phyloP scores from a whole-genome alignment of 345 rosid species.

The Brassica cretica region DNA sequence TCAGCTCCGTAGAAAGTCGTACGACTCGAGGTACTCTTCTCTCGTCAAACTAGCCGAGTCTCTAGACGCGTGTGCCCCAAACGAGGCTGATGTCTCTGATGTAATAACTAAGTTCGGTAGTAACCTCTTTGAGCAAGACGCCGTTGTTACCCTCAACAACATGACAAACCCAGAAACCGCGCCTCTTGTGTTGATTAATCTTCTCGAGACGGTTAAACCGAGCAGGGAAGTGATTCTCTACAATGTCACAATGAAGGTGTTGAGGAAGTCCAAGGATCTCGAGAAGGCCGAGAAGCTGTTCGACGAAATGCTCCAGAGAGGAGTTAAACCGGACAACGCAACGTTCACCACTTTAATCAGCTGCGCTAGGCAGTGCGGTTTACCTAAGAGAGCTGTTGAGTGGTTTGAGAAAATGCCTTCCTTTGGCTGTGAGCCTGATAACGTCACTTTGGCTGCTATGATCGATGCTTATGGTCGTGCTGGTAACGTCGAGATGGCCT shows the following conservation, averaged over 20 bases:
- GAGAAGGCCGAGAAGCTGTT: conserved; percentile 67
- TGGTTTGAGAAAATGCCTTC: conserved; percentile 90
- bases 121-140: conserved; percentile 66
- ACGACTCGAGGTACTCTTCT: conserved; percentile 76
- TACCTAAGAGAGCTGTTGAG: conserved; percentile 67
- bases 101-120: conserved; percentile 56
- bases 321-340: conserved; percentile 66
- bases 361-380: conserved; percentile 63
- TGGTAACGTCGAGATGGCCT: conserved; percentile 72
- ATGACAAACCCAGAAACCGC: conserved; percentile 76
- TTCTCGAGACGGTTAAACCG: conserved; percentile 46
- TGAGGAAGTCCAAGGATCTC: conserved; percentile 69
- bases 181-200: conserved; percentile 53
- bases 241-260: conserved; percentile 76
- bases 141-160: conserved; percentile 75
- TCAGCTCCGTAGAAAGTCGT: conserved; percentile 53
- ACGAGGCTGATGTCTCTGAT: conserved; percentile 45
- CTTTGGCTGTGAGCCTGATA: conserved; percentile 68
- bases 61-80: conserved; percentile 50
- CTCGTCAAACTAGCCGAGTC: conserved; percentile 63
- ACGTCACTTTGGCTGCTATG: conserved; percentile 63
- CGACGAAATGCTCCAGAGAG: conserved; percentile 68
- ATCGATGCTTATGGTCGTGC: conserved; percentile 82
- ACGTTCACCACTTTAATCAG: conserved; percentile 76
- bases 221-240: conserved; percentile 62